These are phyloP conservation scores for Anisodus acutangulus DNA, from an alignment of 257 asterid genomes.

Conservation along the genomic window DNA sequence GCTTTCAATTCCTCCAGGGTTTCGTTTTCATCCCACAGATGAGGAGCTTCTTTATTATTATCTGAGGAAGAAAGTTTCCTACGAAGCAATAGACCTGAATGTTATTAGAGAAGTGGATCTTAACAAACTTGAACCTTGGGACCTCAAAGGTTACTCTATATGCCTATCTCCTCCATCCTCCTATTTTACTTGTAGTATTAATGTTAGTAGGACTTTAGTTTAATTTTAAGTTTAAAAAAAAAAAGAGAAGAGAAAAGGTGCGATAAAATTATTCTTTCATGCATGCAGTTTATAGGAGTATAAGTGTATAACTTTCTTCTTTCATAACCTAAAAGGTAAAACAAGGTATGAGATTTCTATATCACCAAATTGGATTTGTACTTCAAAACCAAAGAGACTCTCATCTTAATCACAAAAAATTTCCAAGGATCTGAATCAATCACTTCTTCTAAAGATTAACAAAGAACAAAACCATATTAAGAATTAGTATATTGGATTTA, in stretches of 20 bases:
- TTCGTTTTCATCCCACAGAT: constrained; percentile 87
- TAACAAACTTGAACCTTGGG: constrained; percentile 97
- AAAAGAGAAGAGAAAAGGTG: neutral
- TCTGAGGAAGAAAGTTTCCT: constrained; percentile 79
- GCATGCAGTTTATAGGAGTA: neutral
- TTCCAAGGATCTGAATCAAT: neutral
- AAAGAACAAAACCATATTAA: neutral
- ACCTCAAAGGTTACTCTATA: constrained; percentile 64
- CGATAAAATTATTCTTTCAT: neutral
- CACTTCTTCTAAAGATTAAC: neutral
- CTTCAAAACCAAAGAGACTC: neutral
- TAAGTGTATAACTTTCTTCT: neutral
- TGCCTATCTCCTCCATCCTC: neutral
- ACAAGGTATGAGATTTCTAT: neutral
- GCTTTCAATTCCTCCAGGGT: constrained; percentile 79
- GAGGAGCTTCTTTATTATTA: constrained; percentile 79
- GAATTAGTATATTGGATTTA: neutral
- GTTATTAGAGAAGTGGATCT: constrained; percentile 82
- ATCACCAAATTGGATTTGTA: neutral
- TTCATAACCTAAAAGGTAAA: neutral
- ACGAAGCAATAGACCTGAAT: constrained; percentile 75
- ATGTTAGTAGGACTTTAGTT: neutral
- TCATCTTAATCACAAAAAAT: neutral
- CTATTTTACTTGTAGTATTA: neutral
- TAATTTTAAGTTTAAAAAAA: too few relatives aligned